These are phyloP conservation scores for Microthyrium microscopicum DNA, from an alignment of 2,329 filamentous ascomycete species.

Conservation along the genomic window DNA sequence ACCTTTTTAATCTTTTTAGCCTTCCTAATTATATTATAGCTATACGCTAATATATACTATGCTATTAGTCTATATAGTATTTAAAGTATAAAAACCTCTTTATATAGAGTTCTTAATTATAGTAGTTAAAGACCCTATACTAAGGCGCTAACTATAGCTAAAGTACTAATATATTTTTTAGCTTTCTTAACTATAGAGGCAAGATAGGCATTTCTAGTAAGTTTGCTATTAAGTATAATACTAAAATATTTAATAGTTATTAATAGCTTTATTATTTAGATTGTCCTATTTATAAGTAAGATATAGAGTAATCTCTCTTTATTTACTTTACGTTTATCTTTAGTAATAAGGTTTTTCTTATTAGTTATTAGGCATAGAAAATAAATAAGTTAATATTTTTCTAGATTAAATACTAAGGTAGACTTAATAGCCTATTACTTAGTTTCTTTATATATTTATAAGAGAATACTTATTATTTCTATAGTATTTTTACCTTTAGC, in stretches of 20 bases:
- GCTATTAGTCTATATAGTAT: constrained; percentile 17
- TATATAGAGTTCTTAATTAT: constrained; percentile 14
- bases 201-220: constrained; percentile 9
- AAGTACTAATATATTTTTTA: constrained; percentile 10
- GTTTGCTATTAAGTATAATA: constrained; percentile 11
- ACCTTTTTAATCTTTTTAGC: too few relatives aligned
- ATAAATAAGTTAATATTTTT: constrained; percentile 17
- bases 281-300: constrained; percentile 9
- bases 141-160: constrained; percentile 10
- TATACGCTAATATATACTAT: constrained; percentile 12
- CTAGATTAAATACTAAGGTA: constrained; percentile 14
- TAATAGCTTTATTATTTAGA: constrained; percentile 8
- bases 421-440: constrained; percentile 13
- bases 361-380: constrained; percentile 11
- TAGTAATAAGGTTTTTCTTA: too few relatives aligned
- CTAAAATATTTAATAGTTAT: constrained; percentile 11
- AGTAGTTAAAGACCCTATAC: constrained; percentile 11
- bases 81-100: constrained; percentile 15
- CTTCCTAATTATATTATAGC: too few relatives aligned
- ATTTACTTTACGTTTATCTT: constrained; percentile 6
- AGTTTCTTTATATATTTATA: constrained; percentile 10
- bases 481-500: constrained; percentile 10
- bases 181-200: constrained; percentile 10
- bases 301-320: constrained; percentile 9
- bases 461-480: constrained; percentile 11